phyloP scores from a whole-genome alignment of 768 basidiomycete species.

The Lanmaoa rubissima region DNA sequence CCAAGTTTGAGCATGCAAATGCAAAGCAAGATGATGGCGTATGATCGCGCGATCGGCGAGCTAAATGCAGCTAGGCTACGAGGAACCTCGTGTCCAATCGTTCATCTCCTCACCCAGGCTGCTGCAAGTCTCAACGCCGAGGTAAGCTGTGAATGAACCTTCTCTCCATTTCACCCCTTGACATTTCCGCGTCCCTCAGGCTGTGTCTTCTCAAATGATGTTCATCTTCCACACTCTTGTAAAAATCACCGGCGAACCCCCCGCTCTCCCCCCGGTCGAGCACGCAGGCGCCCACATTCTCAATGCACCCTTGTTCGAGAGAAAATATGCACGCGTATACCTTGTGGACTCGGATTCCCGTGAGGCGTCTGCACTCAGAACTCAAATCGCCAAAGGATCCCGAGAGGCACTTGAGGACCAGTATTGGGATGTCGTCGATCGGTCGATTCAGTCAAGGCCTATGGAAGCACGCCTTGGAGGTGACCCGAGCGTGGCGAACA shows the following conservation, averaged over 20 bases:
- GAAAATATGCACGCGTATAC: conserved; percentile 81
- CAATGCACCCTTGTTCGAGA: conserved; percentile 74
- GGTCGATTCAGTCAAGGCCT: conserved; percentile 77
- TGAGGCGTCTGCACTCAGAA: conserved; percentile 62
- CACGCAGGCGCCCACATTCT: conserved; percentile 82
- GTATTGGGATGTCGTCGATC: conserved; percentile 81
- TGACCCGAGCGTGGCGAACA: conserved; percentile 86
- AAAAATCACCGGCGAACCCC: conserved; percentile 76
- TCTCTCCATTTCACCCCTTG: background rate
- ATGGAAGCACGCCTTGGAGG: conserved; percentile 87
- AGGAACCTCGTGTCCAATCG: conserved; percentile 70
- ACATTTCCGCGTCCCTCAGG: conserved; percentile 30
- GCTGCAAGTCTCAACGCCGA: conserved; percentile 58
- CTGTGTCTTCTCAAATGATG: conserved; percentile 56
- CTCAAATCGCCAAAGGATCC: conserved; percentile 75
- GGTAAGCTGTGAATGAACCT: conserved; percentile 33
- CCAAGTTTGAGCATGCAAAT: conserved; percentile 63
- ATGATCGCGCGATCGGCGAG: conserved; percentile 78
- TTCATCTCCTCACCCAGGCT: conserved; percentile 70
- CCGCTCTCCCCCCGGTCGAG: conserved; percentile 69
- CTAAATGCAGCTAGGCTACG: conserved; percentile 73
- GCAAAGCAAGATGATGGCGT: conserved; percentile 96
- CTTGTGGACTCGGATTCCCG: conserved; percentile 62
- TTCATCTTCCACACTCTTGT: conserved; percentile 72
- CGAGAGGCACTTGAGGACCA: conserved; percentile 85